Evolutionary conservation across 306 rosid species (phyloP).

Genomic region (Carpinus fangiana): DNA sequence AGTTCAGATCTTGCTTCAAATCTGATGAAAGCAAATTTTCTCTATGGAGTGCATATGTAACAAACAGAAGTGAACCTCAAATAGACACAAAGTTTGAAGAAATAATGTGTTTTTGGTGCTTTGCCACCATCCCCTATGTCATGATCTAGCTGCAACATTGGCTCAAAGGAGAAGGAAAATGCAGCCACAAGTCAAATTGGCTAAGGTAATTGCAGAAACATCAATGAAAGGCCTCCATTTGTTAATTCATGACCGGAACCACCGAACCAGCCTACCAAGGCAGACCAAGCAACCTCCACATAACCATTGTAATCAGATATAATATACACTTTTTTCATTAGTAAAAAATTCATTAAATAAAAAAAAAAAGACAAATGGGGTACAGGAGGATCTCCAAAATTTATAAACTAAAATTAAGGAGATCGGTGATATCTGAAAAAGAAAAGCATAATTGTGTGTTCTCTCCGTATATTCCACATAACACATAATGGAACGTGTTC

Average conservation of each 20-base stretch:
- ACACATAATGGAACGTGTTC: too few species aligned
- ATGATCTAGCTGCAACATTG: neutral
- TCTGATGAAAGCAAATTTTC: neutral
- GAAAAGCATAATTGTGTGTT: too few species aligned
- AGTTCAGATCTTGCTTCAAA: neutral
- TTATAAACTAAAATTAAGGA: neutral
- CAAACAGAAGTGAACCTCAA: neutral
- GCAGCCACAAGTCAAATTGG: neutral
- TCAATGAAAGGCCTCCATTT: neutral
- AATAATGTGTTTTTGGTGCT: neutral
- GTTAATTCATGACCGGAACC: neutral
- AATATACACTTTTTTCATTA: too few species aligned
- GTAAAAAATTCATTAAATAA: too few species aligned
- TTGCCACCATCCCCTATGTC: neutral
- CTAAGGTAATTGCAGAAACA: neutral
- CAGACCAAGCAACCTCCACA: neutral
- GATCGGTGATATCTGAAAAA: too few species aligned
- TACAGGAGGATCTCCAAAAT: neutral
- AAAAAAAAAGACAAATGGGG: neutral
- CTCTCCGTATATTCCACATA: neutral
- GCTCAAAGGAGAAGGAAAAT: neutral
- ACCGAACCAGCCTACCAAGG: neutral
- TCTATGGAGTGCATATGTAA: neutral
- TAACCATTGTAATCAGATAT: neutral
- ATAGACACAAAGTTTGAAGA: neutral